Evolutionary conservation across 805 yeast species (phyloP).

Genomic region (Clavispora vitiphila): DNA sequence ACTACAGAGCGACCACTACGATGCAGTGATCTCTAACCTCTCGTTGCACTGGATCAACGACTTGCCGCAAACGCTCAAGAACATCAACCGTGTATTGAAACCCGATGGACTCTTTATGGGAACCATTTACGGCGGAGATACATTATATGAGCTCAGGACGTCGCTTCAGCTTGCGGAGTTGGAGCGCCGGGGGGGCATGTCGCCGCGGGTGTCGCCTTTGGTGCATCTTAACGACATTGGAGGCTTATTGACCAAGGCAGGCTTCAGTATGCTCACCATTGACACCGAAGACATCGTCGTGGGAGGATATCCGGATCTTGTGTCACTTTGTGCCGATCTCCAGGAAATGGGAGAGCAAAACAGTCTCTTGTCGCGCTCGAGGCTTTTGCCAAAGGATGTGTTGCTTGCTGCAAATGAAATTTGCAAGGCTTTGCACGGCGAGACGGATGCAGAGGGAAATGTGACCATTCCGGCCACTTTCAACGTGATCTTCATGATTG

Average conservation of each 20-base stretch:
- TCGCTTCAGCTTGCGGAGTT: conserved; percentile 76
- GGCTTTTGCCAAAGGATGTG: conserved; percentile 48
- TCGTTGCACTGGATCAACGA: conserved; percentile 85
- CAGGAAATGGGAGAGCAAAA: conserved; percentile 84
- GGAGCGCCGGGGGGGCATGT: conserved; percentile 72
- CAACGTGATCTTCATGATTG: conserved; percentile 76
- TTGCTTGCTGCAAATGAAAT: conserved; percentile 74
- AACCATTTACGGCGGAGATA: conserved; percentile 78
- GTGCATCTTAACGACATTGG: conserved; percentile 78
- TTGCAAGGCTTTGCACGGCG: conserved; percentile 67
- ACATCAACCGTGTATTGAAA: conserved; percentile 53
- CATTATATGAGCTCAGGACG: conserved; percentile 77
- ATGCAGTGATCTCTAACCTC: conserved; percentile 69
- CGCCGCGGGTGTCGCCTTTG: conserved; percentile 78
- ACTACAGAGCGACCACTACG: conserved; percentile 43
- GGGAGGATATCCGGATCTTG: conserved; percentile 65
- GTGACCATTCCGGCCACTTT: conserved; percentile 72
- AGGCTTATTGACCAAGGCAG: conserved; percentile 63
- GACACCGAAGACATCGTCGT: conserved; percentile 82
- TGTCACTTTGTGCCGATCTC: conserved; percentile 62
- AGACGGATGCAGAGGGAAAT: conserved; percentile 40
- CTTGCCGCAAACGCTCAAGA: conserved; percentile 58
- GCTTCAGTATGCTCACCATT: conserved; percentile 74
- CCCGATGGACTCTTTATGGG: conserved; percentile 85
- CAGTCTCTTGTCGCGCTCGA: conserved; percentile 50